phyloP scores from a whole-genome alignment of 345 rosid species.

The Fremontodendron californicum region DNA sequence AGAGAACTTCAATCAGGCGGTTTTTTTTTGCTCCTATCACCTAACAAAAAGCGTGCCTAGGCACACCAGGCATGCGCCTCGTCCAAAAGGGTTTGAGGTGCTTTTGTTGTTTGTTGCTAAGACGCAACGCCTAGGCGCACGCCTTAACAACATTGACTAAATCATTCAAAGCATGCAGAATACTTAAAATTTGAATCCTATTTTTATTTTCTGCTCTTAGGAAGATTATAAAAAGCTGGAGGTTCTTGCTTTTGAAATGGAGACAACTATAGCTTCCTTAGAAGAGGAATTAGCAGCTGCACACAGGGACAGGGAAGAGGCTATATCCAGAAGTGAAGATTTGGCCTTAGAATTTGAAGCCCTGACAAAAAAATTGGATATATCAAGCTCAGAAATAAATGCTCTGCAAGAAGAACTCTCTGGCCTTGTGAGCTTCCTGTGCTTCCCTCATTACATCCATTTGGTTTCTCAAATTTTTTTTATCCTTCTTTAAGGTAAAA shows the following conservation, averaged over 20 bases:
- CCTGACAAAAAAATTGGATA: slow-evolving; percentile 39
- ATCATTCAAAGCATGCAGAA: background rate
- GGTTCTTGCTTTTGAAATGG: slow-evolving; percentile 91
- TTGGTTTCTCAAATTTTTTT: background rate
- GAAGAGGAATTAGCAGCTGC: slow-evolving; percentile 66
- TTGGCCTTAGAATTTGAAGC: slow-evolving; percentile 53
- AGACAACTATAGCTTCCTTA: slow-evolving; percentile 75
- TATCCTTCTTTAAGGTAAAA: slow-evolving; percentile 8
- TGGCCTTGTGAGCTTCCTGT: slow-evolving; percentile 43
- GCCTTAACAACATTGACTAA: no score
- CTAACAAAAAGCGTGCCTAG: no score
- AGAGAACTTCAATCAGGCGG: no score
- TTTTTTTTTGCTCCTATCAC: no score
- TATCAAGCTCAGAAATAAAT: slow-evolving; percentile 47
- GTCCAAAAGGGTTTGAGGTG: no score
- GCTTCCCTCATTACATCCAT: background rate
- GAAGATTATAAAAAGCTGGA: slow-evolving; percentile 73
- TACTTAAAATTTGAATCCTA: slow-evolving; percentile 6
- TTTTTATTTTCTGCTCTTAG: slow-evolving; percentile 36
- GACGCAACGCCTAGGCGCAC: no score
- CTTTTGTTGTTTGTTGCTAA: no score
- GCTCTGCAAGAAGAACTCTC: slow-evolving; percentile 48
- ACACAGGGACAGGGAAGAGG: slow-evolving; percentile 53
- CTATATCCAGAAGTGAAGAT: slow-evolving; percentile 40
- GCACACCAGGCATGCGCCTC: no score